Percentiles rank a stretch among this genome's conserved stretches.
phyloP scores from a whole-genome alignment of 345 rosid genomes.

The Sonneratia caseolaris region DNA sequence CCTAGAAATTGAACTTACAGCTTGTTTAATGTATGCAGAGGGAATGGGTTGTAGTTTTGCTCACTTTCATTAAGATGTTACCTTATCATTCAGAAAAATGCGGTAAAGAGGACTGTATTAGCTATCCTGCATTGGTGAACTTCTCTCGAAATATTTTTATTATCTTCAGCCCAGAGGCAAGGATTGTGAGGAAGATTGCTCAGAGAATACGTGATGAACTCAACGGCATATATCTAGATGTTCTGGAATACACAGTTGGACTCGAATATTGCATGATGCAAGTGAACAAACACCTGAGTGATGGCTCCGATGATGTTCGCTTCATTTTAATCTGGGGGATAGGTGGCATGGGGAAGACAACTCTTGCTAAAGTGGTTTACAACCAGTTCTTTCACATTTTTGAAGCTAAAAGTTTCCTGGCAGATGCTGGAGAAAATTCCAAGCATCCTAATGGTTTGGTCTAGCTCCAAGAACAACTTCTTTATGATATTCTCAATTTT shows the following conservation, averaged over 20 bases:
- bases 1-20: not conserved
- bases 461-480: not conserved
- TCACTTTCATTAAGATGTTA: too few relatives aligned
- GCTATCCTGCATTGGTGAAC: too few relatives aligned
- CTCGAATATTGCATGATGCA: constrained; percentile 12
- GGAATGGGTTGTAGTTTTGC: too few relatives aligned
- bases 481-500: not conserved
- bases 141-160: too few relatives aligned
- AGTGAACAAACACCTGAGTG: constrained; percentile 10
- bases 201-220: not conserved
- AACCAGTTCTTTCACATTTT: constrained; percentile 10
- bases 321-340: constrained; percentile 35
- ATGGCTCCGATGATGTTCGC: constrained; percentile 8
- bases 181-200: not conserved
- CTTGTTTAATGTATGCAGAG: not conserved
- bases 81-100: too few relatives aligned
- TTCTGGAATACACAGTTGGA: constrained; percentile 18
- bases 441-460: not conserved
- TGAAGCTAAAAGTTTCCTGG: constrained; percentile 19
- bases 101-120: too few relatives aligned
- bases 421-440: constrained; percentile 21
- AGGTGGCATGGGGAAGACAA: constrained; percentile 49
- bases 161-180: not conserved
- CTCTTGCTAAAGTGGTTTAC: constrained; percentile 26
- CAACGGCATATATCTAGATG: not conserved